Conservation (phyloP, 768 basidiomycete genomes). For the Hemileccinum rubropunctum region DNA sequence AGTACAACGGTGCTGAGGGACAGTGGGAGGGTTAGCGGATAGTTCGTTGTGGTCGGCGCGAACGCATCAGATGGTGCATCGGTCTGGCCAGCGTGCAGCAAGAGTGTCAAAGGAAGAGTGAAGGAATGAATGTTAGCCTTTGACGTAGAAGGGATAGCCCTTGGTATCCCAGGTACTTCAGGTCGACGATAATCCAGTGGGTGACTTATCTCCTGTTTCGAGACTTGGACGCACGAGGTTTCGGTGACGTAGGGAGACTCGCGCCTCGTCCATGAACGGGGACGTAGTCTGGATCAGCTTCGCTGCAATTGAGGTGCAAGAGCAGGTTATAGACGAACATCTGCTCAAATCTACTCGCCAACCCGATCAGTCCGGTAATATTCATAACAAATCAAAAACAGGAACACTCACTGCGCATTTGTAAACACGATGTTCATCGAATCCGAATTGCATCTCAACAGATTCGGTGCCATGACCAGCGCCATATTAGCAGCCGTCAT, state of each 20-base stretch:
- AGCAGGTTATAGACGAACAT: conserved; percentile 85
- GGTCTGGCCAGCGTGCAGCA: not conserved
- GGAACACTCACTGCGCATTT: conserved; percentile 79
- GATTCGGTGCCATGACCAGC: conserved; percentile 89
- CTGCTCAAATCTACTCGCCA: conserved; percentile 69
- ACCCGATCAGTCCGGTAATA: conserved; percentile 5
- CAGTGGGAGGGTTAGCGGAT: not conserved
- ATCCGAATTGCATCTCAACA: conserved; percentile 82
- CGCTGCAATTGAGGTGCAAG: conserved; percentile 70
- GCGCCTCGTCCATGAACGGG: conserved; percentile 81
- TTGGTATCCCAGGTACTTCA: not conserved
- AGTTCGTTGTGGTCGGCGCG: not conserved
- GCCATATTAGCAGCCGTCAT: conserved; percentile 91
- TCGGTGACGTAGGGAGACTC: conserved; percentile 42
- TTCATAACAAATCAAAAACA: conserved; percentile 1
- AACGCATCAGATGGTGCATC: not conserved
- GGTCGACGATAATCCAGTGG: not conserved
- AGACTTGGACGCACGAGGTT: conserved; percentile 52
- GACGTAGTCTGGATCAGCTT: conserved; percentile 73
- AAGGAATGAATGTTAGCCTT: not conserved
- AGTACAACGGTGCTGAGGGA: conserved; percentile 14
- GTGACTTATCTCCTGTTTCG: conserved; percentile 46
- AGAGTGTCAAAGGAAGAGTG: not conserved
- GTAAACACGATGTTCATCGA: conserved; percentile 89
- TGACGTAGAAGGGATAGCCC: not conserved